Conservation (phyloP, 2,329 filamentous ascomycete species). For the Pseudocercospora pini-densiflorae region DNA sequence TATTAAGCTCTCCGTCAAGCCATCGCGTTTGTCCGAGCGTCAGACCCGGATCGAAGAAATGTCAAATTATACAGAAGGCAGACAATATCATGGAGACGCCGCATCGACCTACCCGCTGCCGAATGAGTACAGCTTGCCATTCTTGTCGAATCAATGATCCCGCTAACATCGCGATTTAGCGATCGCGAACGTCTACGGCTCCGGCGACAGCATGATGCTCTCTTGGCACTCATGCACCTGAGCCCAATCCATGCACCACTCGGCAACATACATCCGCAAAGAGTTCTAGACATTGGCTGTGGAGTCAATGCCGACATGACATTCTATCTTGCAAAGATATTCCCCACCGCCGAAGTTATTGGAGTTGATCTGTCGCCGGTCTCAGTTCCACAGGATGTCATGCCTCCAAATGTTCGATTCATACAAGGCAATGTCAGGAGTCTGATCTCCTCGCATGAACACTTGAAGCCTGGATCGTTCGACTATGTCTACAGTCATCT, state of each 20-base stretch:
- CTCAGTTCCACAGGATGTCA: background rate
- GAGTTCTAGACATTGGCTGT: constrained; percentile 46
- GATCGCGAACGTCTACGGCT: constrained; percentile 14
- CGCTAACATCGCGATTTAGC: background rate
- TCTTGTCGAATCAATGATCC: too few relatives aligned
- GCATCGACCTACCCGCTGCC: constrained; percentile 38
- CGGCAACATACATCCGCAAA: background rate
- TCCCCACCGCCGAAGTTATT: constrained; percentile 17
- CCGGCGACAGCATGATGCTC: constrained; percentile 15
- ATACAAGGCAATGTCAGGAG: constrained; percentile 18
- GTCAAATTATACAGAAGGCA: too few relatives aligned
- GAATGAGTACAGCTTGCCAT: constrained; percentile 38
- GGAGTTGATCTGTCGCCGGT: constrained; percentile 19
- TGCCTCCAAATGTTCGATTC: constrained; percentile 15
- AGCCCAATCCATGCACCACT: constrained; percentile 15
- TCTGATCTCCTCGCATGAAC: constrained; percentile 11
- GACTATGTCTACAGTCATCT: constrained; percentile 21
- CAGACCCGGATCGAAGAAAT: too few relatives aligned
- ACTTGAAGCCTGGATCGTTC: constrained; percentile 6
- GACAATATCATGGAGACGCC: constrained; percentile 47
- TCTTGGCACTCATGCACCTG: constrained; percentile 14
- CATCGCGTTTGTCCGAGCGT: too few relatives aligned
- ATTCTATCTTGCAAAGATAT: constrained; percentile 27
- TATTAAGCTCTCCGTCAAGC: too few relatives aligned
- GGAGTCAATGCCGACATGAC: constrained; percentile 39